Conservation (phyloP, 495 filamentous ascomycete species). For the Penicillium daleae region DNA sequence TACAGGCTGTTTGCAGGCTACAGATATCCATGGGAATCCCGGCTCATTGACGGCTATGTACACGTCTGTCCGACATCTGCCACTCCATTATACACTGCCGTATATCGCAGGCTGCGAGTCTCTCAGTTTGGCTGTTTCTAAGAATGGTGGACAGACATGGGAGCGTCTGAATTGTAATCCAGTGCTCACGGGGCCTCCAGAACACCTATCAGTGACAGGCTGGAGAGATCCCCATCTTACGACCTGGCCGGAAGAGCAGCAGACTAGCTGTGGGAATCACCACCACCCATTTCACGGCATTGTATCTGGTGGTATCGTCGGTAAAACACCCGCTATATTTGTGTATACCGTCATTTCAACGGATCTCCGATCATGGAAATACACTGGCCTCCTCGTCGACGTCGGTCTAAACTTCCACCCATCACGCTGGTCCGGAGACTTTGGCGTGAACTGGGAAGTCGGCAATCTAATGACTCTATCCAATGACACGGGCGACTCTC, state of each 20-base stretch:
- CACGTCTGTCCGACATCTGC: constrained; percentile 55
- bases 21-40: constrained; percentile 43
- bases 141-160: constrained; percentile 55
- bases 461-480: constrained; percentile 51
- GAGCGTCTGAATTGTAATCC: constrained; percentile 54
- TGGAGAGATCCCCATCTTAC: constrained; percentile 60
- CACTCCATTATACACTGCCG: constrained; percentile 52
- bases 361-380: constrained; percentile 55
- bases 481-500: constrained; percentile 36
- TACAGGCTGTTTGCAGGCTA: constrained; percentile 52
- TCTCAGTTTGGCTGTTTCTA: constrained; percentile 52
- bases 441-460: constrained; percentile 63
- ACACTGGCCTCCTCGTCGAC: constrained; percentile 51
- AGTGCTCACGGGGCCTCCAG: constrained; percentile 48
- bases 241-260: constrained; percentile 45
- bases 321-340: constrained; percentile 51
- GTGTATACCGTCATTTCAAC: constrained; percentile 53
- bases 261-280: constrained; percentile 32
- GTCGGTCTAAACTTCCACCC: constrained; percentile 47
- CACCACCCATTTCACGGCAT: constrained; percentile 50
- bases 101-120: constrained; percentile 55
- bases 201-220: constrained; percentile 52
- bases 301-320: constrained; percentile 55
- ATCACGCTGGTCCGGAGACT: constrained; percentile 53
- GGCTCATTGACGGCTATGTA: constrained; percentile 54